Base-by-base conservation (phyloP, 495 filamentous ascomycete genomes). In the Jackrogersella minutella region DNA sequence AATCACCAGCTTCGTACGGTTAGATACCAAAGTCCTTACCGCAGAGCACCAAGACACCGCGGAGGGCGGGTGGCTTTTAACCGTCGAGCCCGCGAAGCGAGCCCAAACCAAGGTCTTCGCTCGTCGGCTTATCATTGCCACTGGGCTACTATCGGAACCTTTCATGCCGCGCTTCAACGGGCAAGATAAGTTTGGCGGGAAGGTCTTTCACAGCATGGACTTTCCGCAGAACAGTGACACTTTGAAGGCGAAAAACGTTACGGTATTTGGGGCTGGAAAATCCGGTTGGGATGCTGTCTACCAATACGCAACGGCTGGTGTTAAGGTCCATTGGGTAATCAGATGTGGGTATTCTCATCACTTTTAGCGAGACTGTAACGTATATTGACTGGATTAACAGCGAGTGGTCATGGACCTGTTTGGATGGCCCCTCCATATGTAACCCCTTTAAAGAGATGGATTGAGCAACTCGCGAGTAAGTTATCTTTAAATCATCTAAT, bases 231-330 rank as follows among this genome's bases (percentile, higher is more conserved):
- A 79, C 43, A 62, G 56, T 0, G 74, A 63, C 34, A 77, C 75
- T 14, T 16, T 77, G 30, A 74, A 78, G 1, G 71, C 66, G 19
- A 73, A 74, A 14, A 73, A 67, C 0, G 82, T 92, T 3, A 83
- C 84, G 0, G 82, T 96, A 1, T 82, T 92, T 46, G 90, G 92
- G 11, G 88, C 84, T 7, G 86, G 84, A 0, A 96, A 96, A 73
- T 91, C 88, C 3, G 90, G 85, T 1, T 93, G 85, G 81, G 93
- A 96, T 79, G 86, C 86, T 2, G 91, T 86, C 0, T 93, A 93
- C 66, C 80, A 83, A 2, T 90, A 87, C 68, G 89, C 86, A 1
- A 80, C 83, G 0, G 78, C 82, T 0, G 91, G 90, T 1, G 79
- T 88, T 55, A 76, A 85, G 22, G 89, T 96, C 1, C 81, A 91